Evolutionary conservation across 208 protist genomes (phyloP).

Genomic region (Zelonia costaricensis): DNA sequence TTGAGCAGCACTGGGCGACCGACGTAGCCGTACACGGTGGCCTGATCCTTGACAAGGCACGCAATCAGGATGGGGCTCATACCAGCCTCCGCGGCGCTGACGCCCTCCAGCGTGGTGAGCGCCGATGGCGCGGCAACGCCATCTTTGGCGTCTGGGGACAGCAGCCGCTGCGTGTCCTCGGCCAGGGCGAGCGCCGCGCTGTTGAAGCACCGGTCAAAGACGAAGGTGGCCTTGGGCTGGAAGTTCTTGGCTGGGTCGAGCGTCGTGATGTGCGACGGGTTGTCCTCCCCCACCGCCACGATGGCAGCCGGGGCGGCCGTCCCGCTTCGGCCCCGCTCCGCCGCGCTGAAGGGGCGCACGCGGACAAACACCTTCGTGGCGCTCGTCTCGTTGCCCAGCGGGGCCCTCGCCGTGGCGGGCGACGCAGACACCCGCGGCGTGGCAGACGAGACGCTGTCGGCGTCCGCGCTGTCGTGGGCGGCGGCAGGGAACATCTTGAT

Average conservation of each 20-base stretch:
- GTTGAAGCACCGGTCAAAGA: slow-evolving; percentile 72
- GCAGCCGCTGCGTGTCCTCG: slow-evolving; percentile 8
- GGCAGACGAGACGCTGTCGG: slow-evolving; percentile 3
- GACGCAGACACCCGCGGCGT: background rate
- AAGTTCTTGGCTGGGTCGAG: slow-evolving; percentile 45
- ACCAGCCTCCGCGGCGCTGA: background rate
- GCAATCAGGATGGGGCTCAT: slow-evolving; percentile 21
- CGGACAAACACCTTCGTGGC: slow-evolving; percentile 76
- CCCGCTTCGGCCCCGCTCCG: slow-evolving; percentile 26
- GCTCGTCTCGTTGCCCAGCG: slow-evolving; percentile 28
- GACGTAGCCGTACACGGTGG: slow-evolving; percentile 61
- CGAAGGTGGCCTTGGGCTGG: slow-evolving; percentile 57
- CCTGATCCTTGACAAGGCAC: slow-evolving; percentile 38
- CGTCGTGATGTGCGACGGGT: slow-evolving; percentile 71
- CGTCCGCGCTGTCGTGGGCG: slow-evolving; percentile 1
- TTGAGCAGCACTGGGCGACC: slow-evolving; percentile 67
- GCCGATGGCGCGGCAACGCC: background rate
- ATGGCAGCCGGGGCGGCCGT: slow-evolving; percentile 17
- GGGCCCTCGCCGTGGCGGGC: background rate
- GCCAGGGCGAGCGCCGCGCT: slow-evolving; percentile 1
- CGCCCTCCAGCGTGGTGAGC: slow-evolving; percentile 15
- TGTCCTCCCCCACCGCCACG: slow-evolving; percentile 55
- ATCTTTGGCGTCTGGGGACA: slow-evolving; percentile 7
- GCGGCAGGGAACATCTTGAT: slow-evolving; percentile 1
- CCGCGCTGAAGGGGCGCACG: slow-evolving; percentile 66